Evolutionary conservation across 2,329 filamentous ascomycete species (phyloP), one percentile per base, ranked within the genome.

Genomic region (Pestalotiopsis sp.): DNA sequence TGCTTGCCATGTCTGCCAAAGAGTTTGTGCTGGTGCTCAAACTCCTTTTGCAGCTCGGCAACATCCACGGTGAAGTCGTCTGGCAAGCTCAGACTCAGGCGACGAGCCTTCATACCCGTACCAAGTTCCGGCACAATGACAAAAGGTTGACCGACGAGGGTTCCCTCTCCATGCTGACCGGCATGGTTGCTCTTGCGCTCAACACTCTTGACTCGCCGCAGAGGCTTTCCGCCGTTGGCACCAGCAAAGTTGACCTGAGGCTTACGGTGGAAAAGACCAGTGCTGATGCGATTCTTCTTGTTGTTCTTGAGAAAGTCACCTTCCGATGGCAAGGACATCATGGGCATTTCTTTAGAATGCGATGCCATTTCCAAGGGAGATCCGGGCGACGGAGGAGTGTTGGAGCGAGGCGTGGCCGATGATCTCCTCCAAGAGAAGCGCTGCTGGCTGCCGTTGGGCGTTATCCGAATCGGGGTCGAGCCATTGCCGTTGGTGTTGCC

Each of bases 101-200:
- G 90, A n/a, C 92, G 87, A 38, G 93, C 90, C 81, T 95, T 95
- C 78, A 93, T 86, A 11, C 93, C 93, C 20, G 90, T 92, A 13
- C 93, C 93, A 25, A 87, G 87, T 66, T 90, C 89, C 1, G 93
- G 91, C 1, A 89, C 85, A 39, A 91, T 84, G 2, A 85, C 84
- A 87, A 88, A 90, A 2, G 86, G 83, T 45, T 86, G 79, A 14
- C 76, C 69, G 23, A 74, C 72, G 4, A 75, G 74, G 66, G 65
- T 70, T 45, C 52, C 70, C 64, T 74, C 69, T 4, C 73, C 72
- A 2, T 41, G 57, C 23, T 73, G 67, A 11, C 45, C 31, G 13
- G 23, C 39, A 2, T 69, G 52, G 62, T 75, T 73, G 71, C 75
- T 74, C 62, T 77, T 75, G 68, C 76, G 72, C 70, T 80, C 76